Evolutionary conservation across 768 basidiomycete genomes (phyloP), one percentile per base, ranked within the genome.

Genomic region (Hericium rajendrae): DNA sequence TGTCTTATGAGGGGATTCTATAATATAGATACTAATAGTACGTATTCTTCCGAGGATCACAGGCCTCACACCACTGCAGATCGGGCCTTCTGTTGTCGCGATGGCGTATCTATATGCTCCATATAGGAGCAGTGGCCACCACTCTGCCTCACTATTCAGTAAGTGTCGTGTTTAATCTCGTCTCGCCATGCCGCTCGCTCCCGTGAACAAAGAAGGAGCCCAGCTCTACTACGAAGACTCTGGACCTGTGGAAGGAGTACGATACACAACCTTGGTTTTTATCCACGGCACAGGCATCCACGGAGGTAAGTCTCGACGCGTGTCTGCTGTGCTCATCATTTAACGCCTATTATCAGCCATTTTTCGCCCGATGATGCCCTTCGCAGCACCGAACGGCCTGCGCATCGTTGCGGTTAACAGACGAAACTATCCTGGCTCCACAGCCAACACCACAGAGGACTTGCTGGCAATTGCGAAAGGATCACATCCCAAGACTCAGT

Each of bases 261-360:
- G 20, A 3, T 62, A 62, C 22, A 62, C 60, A 15, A 62, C 62
- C 1, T 38, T 62, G n/a, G 62, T 62, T n/a, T 56, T 60, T 48
- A 57, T 62, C 11, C 60, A 62, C 18, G 62, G 62, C 38, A 58
- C 62, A 10, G 60, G 54, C 15, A 61, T 61, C 48, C 59, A 58
- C 38, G 32, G 32, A 32, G 32, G 32, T 6, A 32, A 32, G 32
- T 10, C 32, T 32, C 32, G 32, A 32, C 6, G 9, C 9, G 32
- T 10, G 32, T 32, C 32, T 32, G 32, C 32, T 32, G 32, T 26
- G 9, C 32, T 32, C 9, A 6, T 10, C 6, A 32, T 32, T 6
- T 32, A 32, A 32, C 32, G 32, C 9, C 32, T 32, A 32, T 8
- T 32, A n/a, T n/a, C 20, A 46, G 43, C 43, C 4, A 46, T 46